Evolutionary conservation across 106 monocot species (phyloP), one percentile per base, ranked within the genome.

Genomic region (Phalaenopsis aphrodite): DNA sequence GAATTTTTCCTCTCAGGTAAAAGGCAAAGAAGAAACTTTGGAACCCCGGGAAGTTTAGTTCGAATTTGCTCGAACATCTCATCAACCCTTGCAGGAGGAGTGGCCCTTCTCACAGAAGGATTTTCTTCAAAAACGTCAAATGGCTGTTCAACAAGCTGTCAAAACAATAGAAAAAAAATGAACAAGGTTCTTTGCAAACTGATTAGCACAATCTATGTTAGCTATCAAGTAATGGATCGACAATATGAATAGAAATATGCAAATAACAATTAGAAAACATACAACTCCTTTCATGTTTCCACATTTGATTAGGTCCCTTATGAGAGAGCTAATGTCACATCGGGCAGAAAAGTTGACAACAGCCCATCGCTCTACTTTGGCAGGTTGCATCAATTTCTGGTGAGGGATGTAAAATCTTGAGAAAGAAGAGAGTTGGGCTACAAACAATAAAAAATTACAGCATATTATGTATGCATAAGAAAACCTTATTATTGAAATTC

Each of bases 401-500:
- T 86, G 24, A 80, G n/a, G 42, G 19, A 79, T n/a, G 71, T 38
- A 23, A 5, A 42, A 49, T 15, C 8, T 16, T 16, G 8, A 77
- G 5, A 6, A 71, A 23, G 37, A 43, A 71, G 55, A 17, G 57
- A 36, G 42, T 23, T 18, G 65, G 67, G 1, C 5, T 68, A 38
- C 8, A 42, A 75, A 68, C 12, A 71, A 66, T 45, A 36, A 67
- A 12, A 2, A 68, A 80, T n/a, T 42, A 56, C 1, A 77, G 6
- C 38, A 39, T 77, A 19, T 76, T 55, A 75, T 8, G 12, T 83
- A 43, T 1, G 45, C 19, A 1, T 11, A 43, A 66, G 5, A 64
- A 52, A 24, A 98, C 98, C 92, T 93, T 99, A 67, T 95, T 90
- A 77, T 91, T 99, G 39, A 99, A 99, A 82, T 99, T 99, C 99